phyloP scores from a whole-genome alignment of 768 basidiomycete species.

The Daedalea quercina region DNA sequence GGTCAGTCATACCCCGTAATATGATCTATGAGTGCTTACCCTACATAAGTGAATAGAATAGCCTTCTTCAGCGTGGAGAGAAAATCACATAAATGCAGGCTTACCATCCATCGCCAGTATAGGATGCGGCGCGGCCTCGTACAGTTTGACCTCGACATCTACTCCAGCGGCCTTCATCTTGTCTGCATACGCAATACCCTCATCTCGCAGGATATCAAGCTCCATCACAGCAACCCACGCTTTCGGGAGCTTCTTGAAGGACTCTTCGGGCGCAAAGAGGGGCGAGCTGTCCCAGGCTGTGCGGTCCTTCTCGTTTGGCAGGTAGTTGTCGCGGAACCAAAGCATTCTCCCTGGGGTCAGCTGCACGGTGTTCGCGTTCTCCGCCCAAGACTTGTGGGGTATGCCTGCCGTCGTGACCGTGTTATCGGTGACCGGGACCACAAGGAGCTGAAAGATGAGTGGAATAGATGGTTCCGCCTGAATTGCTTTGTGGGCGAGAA shows the following conservation, averaged over 20 bases:
- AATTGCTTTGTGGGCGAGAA: slow-evolving; percentile 57
- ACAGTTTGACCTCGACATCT: slow-evolving; percentile 45
- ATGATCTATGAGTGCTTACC: slow-evolving; percentile 5
- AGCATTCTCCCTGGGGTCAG: slow-evolving; percentile 58
- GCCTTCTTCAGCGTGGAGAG: background rate
- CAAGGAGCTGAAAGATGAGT: slow-evolving; percentile 53
- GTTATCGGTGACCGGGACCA: slow-evolving; percentile 72
- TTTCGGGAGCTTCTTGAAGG: slow-evolving; percentile 43
- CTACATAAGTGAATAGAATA: background rate
- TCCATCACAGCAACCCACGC: slow-evolving; percentile 63
- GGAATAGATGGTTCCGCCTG: slow-evolving; percentile 41
- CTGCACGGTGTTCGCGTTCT: slow-evolving; percentile 53
- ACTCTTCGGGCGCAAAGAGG: slow-evolving; percentile 54
- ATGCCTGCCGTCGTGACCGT: slow-evolving; percentile 39
- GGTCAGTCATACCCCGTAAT: background rate
- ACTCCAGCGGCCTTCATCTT: slow-evolving; percentile 49
- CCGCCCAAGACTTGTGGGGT: slow-evolving; percentile 44
- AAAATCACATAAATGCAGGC: slow-evolving; percentile 15
- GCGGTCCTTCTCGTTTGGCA: slow-evolving; percentile 55
- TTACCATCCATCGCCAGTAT: slow-evolving; percentile 71
- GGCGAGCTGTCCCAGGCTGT: slow-evolving; percentile 67
- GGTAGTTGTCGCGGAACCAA: slow-evolving; percentile 69
- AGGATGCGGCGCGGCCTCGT: slow-evolving; percentile 62
- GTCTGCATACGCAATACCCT: slow-evolving; percentile 58
- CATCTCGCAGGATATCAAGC: slow-evolving; percentile 59